Base-by-base conservation (phyloP, 768 basidiomycete species). In the Suillus spraguei region DNA sequence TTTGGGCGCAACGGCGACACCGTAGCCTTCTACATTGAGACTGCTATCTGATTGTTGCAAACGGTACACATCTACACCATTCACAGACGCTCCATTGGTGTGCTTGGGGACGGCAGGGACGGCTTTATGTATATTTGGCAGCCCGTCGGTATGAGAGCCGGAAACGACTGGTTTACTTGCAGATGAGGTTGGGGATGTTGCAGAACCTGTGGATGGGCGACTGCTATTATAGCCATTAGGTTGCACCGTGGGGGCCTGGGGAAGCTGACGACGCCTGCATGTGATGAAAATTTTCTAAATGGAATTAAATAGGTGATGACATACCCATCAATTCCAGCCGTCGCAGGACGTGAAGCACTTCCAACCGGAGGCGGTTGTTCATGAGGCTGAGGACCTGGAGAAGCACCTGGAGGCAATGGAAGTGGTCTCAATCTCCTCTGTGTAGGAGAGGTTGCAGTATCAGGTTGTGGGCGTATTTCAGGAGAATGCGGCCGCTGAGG, bases 191-290 rank as follows among this genome's bases (percentile, higher is more conserved):
- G 71, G 68, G 0, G 70, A 68, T n/a, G 64, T 60, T 55, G 55
- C 60, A 38, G 75, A 71, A 20, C 66, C 70, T 3, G 52, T 67
- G 5, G 74, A 72, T n/a, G 67, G 66, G 1, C 67, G 75, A 52
- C 61, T 52, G 16, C 41, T 49, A 2, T 64, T 28, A 42, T 66
- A 68, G 11, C 60, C 60, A 44, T 64, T 52, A 7, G 65, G 52
- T 54, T 71, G 72, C 9, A 62, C 32, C 28, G 59, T 47, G n/a
- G 73, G 73, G 46, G 74, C 70, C 24, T 62, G 68, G 0, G 74
- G 74, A 41, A 75, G 53, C 39, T 75, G 75, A 46, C 74, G 74
- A 47, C 72, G 74, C 33, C 74, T 75, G 59, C 17, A 35, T 49
- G 2, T 35, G 24, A 55, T 44, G n/a, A 63, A 62, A 38, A 39